A percentile compares a stretch with the other conserved stretches of the same genome.
These are phyloP conservation scores for Lasiodiplodia sp. DNA, from an alignment of 2,329 filamentous ascomycete species.

Conservation along the genomic window DNA sequence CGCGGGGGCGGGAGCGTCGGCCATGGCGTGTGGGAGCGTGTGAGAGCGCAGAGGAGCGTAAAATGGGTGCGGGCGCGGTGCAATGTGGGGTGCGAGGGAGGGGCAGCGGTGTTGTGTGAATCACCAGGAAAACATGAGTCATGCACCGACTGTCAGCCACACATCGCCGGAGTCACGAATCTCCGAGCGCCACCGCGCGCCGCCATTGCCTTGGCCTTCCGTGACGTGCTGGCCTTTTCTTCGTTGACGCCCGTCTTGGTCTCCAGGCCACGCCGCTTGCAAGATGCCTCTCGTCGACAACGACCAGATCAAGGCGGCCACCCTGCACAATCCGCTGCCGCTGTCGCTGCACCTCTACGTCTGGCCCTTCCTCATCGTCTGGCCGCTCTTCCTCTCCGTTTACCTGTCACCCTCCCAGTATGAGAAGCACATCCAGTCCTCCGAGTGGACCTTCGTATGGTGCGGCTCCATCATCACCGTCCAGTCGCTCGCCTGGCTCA, in stretches of 20 bases:
- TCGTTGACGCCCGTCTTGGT: constrained; percentile 24
- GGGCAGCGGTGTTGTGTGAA: constrained; percentile 22
- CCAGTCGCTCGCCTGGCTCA: constrained; percentile 91
- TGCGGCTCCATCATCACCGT: constrained; percentile 84
- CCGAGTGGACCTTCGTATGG: constrained; percentile 98
- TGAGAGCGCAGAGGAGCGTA: constrained; percentile 1
- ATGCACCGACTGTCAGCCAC: not conserved
- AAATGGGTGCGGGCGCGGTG: not conserved
- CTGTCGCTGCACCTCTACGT: constrained; percentile 84
- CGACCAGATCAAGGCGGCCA: constrained; percentile 84
- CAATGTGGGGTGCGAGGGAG: constrained; percentile 24
- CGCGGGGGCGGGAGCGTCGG: constrained; percentile 16
- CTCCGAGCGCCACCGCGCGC: constrained; percentile 7
- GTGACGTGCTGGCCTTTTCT: constrained; percentile 28
- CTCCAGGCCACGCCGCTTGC: constrained; percentile 25
- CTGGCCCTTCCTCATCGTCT: constrained; percentile 90
- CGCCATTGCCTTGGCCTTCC: constrained; percentile 18
- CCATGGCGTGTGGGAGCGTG: constrained; percentile 16
- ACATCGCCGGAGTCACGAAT: constrained; percentile 23
- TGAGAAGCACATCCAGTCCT: constrained; percentile 87
- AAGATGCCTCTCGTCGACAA: constrained; percentile 81
- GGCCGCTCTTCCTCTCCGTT: constrained; percentile 89
- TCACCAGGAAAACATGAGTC: constrained; percentile 23
- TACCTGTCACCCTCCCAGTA: constrained; percentile 87
- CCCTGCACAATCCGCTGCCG: constrained; percentile 86